phyloP scores from a whole-genome alignment of 306 rosid species.

The Clitoria ternatea region DNA sequence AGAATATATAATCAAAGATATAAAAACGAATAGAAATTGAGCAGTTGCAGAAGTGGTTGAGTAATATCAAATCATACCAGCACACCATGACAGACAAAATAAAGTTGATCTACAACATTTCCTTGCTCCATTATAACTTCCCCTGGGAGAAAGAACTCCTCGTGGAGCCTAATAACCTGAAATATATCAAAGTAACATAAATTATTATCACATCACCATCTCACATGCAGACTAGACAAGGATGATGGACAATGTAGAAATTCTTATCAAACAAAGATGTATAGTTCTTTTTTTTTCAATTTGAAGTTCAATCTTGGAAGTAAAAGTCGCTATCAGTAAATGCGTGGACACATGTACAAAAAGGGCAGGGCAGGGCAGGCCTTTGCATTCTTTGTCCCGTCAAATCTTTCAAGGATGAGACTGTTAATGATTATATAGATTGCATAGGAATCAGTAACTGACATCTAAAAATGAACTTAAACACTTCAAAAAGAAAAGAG shows the following conservation, averaged over 20 bases:
- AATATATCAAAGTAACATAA: slow-evolving; percentile 21
- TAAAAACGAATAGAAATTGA: slow-evolving; percentile 2
- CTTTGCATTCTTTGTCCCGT: neutral
- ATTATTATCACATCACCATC: slow-evolving; percentile 15
- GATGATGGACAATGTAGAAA: neutral
- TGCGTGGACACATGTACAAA: neutral
- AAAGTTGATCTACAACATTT: slow-evolving; percentile 87
- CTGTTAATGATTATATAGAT: neutral
- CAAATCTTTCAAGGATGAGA: slow-evolving; percentile 8
- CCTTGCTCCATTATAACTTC: slow-evolving; percentile 91
- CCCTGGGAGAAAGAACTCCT: slow-evolving; percentile 96
- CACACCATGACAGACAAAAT: slow-evolving; percentile 82
- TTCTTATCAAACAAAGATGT: neutral
- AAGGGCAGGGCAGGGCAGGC: too few species aligned
- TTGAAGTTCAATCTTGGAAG: slow-evolving; percentile 3
- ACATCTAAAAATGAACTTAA: neutral
- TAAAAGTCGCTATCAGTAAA: neutral
- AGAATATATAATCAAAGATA: slow-evolving; percentile 15
- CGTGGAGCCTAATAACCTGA: slow-evolving; percentile 82
- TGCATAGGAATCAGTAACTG: neutral
- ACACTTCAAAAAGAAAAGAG: neutral
- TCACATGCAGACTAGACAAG: neutral
- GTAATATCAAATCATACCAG: slow-evolving; percentile 57
- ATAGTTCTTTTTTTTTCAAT: neutral
- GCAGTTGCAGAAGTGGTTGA: slow-evolving; percentile 1